phyloP scores from a whole-genome alignment of 371 early-diverging fungal genomes.

The Nematocida parisii region DNA sequence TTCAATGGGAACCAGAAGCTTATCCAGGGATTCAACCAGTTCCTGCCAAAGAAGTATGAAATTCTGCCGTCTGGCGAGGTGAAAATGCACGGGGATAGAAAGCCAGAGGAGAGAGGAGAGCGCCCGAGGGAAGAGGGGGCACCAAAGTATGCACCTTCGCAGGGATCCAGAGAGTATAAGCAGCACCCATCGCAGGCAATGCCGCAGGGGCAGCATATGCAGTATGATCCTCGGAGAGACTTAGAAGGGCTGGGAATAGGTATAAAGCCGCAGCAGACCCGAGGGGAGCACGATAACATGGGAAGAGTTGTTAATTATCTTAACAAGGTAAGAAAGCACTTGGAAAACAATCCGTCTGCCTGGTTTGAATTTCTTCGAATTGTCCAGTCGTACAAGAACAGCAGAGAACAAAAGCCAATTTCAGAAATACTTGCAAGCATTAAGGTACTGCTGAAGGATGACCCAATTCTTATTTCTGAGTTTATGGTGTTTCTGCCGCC shows the following conservation, averaged over 20 bases:
- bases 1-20: conserved; percentile 85
- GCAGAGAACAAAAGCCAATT: conserved; percentile 38
- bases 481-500: conserved; percentile 64
- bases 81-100: conserved; percentile 23
- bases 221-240: conserved; percentile 23
- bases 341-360: conserved; percentile 58
- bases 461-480: conserved; percentile 67
- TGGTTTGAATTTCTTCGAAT: conserved; percentile 67
- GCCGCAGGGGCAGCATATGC: neutral
- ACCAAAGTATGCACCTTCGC: neutral
- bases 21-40: conserved; percentile 94
- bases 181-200: neutral
- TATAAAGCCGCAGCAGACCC: neutral
- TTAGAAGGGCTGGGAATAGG: conserved; percentile 55
- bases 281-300: conserved; percentile 47
- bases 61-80: conserved; percentile 74
- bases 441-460: conserved; percentile 61
- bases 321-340: conserved; percentile 66
- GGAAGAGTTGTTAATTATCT: conserved; percentile 66
- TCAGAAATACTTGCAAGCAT: conserved; percentile 60
- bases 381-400: conserved; percentile 62
- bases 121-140: neutral
- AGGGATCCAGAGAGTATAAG: neutral
- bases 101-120: neutral
- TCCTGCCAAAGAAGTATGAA: conserved; percentile 87